Evolutionary conservation across 2,329 filamentous ascomycete genomes (phyloP), one percentile per base, ranked within the genome.

Genomic region (Talaromyces funiculosus): DNA sequence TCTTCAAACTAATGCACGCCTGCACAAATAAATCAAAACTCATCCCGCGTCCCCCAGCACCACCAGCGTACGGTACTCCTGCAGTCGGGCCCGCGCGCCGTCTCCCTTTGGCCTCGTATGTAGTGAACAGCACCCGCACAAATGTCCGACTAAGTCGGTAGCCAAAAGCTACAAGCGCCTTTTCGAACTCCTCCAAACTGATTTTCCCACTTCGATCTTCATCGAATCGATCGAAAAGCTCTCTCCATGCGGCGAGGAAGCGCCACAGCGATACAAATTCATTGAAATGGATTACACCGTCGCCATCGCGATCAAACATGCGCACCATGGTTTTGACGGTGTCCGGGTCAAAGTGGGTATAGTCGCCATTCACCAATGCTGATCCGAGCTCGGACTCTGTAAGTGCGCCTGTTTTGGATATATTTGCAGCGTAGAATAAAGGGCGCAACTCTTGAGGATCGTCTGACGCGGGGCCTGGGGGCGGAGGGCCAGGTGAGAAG

Each of bases 271-370:
- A 93, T 72, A 92, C 95, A 75, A 99, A 99, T 76, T 97, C 94
- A 65, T 94, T 88, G 74, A 96, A 97, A 63, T 89, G 92, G 73
- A 99, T 95, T 14, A 89, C 90, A 56, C 92, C 92, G 64, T 85
- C 89, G 67, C 90, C 88, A 77, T 97, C 90, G 61, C 89, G 90
- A 78, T 97, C 93, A 77, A 99, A 99, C 94, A 99, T 97, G 72
- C 92, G 89, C 67, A 99, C 97, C 92, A 99, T 97, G 90, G 97
- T 96, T 71, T 89, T 89, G 65, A 97, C 92, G 1, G 94, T 99
- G 68, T 96, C 90, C 4, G 87, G 83, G 75, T 99, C 92, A 74
- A 99, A 99, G 4, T 91, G 85, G 1, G 90, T 90, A 85, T 90
- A 97, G 81, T 99, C 94, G 59, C 92, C 93, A 72, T 99, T 99